Base-by-base conservation (phyloP, 495 filamentous ascomycete genomes). In the Aspergillus panamensis region DNA sequence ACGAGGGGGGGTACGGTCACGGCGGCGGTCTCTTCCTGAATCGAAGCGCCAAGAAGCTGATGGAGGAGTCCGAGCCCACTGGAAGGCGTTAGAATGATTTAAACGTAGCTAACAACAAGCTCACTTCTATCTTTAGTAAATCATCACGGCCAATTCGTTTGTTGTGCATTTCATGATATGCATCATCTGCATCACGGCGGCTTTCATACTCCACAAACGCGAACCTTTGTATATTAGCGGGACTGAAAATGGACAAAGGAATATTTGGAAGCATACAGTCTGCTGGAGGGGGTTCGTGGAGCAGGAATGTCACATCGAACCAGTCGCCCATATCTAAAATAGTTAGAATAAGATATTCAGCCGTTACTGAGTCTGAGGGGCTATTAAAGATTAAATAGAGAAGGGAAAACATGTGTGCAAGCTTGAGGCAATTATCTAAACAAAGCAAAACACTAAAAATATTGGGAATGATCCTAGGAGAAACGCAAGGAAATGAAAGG, bases 81-180 rank as follows among this genome's bases (percentile, higher is more conserved):
- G 56, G 14, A 13, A 52, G 31, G 12, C 44, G 35, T 68, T 51
- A 65, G 48, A 55, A 29, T 40, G 9, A 33, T 19, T 10, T 10
- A 20, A 19, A 8, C 13, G 48, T 43, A 55, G 55, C 35, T 40
- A 31, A 30, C 6, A n/a, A 17, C 13, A 13, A 51, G 45, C 82
- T 66, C 77, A 96, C 94, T 82, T 99, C 94, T 63, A 99, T 97
- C 77, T 99, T 99, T 79, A 99, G 71, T 47, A 96, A 72, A 63
- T 99, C 94, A 72, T 99, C 94, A 53, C 92, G 88, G 43, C 92
- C 92, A 65, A 99, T 92, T 53, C 94, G 90, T 84, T 96, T 96
- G 78, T 97, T 97, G 73, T 99, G 94, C 95, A 99, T 97, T 74
- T 99, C 94, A 74, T 97, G 91, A 70, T 99, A 99, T 32, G 94